Evolutionary conservation across 2,329 filamentous ascomycete genomes (phyloP), one percentile per base, ranked within the genome.

Genomic region (Helicocarpus griseus): DNA sequence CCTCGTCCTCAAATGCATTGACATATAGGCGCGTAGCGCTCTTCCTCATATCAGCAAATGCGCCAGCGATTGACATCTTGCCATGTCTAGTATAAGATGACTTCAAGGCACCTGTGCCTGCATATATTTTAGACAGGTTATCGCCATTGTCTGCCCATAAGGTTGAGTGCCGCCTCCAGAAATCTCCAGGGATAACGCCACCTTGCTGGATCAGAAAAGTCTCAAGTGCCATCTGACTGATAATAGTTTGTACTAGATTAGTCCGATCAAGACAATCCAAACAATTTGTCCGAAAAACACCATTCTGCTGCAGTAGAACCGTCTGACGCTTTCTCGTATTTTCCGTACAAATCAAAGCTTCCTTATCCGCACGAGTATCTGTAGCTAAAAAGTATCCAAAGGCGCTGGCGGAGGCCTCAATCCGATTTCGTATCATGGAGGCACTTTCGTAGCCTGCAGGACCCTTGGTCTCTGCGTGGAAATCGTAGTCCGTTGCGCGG

Each of bases 131-230:
- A 11, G 90, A 96, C 45, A 98, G 70, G 5, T 87, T 86, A 71
- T 98, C 93, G 21, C 93, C 93, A 63, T 96, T 97, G 68, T 98
- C 93, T 31, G 93, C 93, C 93, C 93, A 98, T 1, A 98, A 77
- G 54, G 83, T 93, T 7, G 89, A 90, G 70, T 98, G 93, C 46
- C 88, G 79, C 71, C 88, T 85, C 86, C 90, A 95, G 61, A 97
- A 90, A 63, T 97, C 90, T 0, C 83, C 79, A 8, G 78, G 77
- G 0, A 87, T 84, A 55, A 75, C 77, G 57, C 88, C 82, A 24
- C 77, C 79, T 54, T 85, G 78, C 58, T 95, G 89, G 13, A 72
- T 71, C 3, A 98, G 72, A 60, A 97, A 97, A 0, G 84, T 76
- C 65, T 95, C 89, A 19, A 96, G 76, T 0, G 89, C 89, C 86